Evolutionary conservation across 1,139 yeast species (phyloP).

Genomic region (Lodderomyces beijingensis): DNA sequence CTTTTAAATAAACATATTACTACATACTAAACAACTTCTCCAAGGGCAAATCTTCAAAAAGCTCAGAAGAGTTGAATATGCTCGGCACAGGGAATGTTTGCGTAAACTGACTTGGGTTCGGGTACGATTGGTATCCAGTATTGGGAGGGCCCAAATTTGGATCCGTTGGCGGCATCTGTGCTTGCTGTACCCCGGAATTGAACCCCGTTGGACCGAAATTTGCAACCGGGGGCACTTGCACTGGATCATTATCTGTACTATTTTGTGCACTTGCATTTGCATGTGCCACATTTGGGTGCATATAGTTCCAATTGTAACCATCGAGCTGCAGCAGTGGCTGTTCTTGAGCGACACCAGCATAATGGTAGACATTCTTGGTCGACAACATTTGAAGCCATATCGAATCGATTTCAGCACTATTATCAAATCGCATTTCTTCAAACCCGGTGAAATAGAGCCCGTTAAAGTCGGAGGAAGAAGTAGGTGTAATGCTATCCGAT

Average conservation of each 20-base stretch:
- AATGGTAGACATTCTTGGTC: constrained; percentile 3
- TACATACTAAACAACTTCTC: constrained; percentile 12
- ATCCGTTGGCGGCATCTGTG: background rate
- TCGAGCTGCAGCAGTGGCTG: too few species aligned
- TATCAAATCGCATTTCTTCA: constrained; percentile 21
- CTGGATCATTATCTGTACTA: background rate
- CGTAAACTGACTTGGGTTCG: too few species aligned
- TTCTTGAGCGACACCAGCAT: background rate
- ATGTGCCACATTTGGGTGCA: background rate
- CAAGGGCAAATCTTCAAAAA: constrained; percentile 24
- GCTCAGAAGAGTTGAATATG: constrained; percentile 16
- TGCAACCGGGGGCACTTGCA: background rate
- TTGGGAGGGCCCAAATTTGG: background rate
- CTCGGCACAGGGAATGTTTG: too few species aligned
- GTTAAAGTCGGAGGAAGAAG: constrained; percentile 3
- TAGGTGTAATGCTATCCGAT: background rate
- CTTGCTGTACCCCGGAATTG: background rate
- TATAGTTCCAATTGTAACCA: too few species aligned
- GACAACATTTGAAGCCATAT: constrained; percentile 35
- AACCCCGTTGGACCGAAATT: background rate
- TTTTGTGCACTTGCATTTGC: background rate
- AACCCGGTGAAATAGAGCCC: constrained; percentile 11
- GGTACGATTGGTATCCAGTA: constrained; percentile 1
- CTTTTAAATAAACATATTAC: too few species aligned
- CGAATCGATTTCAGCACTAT: constrained; percentile 34